Conservation (phyloP, 306 rosid genomes). For the Quercus aquifolioides region DNA sequence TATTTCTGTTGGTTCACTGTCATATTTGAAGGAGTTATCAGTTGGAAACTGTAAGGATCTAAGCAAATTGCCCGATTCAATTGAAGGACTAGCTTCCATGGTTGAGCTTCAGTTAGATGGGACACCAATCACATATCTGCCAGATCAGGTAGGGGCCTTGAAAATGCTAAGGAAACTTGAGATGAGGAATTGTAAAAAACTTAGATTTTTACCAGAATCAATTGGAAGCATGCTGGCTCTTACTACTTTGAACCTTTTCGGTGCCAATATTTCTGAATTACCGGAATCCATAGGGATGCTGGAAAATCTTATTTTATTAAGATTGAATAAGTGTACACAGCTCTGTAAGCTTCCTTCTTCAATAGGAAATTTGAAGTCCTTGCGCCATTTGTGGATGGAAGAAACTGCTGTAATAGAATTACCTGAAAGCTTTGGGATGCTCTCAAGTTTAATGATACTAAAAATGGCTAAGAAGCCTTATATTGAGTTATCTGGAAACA, state of each 20-base stretch:
- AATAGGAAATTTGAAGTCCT: slow-evolving; percentile 48
- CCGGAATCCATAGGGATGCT: slow-evolving; percentile 48
- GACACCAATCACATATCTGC: slow-evolving; percentile 48
- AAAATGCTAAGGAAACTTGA: slow-evolving; percentile 45
- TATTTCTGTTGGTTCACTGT: slow-evolving; percentile 41
- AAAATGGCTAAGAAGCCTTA: slow-evolving; percentile 36
- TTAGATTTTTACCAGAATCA: slow-evolving; percentile 51
- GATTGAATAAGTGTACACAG: slow-evolving; percentile 34
- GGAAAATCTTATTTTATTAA: slow-evolving; percentile 45
- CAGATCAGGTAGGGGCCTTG: slow-evolving; percentile 52
- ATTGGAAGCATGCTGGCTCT: slow-evolving; percentile 41
- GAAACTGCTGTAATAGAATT: slow-evolving; percentile 43
- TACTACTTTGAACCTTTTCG: slow-evolving; percentile 26
- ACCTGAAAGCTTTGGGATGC: slow-evolving; percentile 64
- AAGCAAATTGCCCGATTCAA: slow-evolving; percentile 35
- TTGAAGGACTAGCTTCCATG: slow-evolving; percentile 36
- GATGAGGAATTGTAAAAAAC: slow-evolving; percentile 41
- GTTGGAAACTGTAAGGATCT: slow-evolving; percentile 32
- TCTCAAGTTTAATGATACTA: slow-evolving; percentile 45
- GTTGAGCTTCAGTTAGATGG: slow-evolving; percentile 43
- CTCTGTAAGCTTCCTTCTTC: slow-evolving; percentile 55
- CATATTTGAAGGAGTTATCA: slow-evolving; percentile 30
- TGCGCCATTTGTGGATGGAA: slow-evolving; percentile 40
- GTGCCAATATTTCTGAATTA: slow-evolving; percentile 40
- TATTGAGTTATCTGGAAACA: not conserved